These are phyloP conservation scores for Aegilops speltoides DNA, from an alignment of 176 grass and related monocot species.

Conservation along the genomic window DNA sequence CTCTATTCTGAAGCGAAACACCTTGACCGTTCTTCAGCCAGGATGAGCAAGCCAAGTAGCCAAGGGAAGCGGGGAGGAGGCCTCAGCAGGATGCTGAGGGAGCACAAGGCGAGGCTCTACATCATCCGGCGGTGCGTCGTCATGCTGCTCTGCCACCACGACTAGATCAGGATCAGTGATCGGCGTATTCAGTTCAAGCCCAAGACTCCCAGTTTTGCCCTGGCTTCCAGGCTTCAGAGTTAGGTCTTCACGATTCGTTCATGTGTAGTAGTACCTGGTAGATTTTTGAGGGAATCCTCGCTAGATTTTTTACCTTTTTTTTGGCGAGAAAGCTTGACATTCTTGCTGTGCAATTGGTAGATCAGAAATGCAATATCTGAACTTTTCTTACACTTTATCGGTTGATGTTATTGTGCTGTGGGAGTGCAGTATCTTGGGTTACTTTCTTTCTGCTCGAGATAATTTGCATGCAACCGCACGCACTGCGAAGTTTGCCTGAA, in stretches of 20 bases:
- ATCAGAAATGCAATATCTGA: constrained; percentile 14
- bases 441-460: not conserved
- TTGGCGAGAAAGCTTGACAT: not conserved
- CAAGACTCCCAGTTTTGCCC: constrained; percentile 14
- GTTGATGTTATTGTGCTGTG: not conserved
- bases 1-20: not conserved
- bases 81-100: constrained; percentile 36
- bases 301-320: not conserved
- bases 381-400: not conserved
- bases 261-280: not conserved
- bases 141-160: constrained; percentile 50
- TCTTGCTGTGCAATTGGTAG: not conserved
- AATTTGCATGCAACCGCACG: not conserved
- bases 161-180: constrained; percentile 19
- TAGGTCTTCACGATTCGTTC: not conserved
- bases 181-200: not conserved
- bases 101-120: constrained; percentile 58
- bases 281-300: not conserved
- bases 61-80: constrained; percentile 28
- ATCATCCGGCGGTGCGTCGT: constrained; percentile 49
- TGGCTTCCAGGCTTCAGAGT: constrained; percentile 13
- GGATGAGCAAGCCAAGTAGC: constrained; percentile 25
- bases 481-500: not conserved
- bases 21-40: not conserved
- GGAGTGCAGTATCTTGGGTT: not conserved